Base-by-base conservation (phyloP, 2,329 filamentous ascomycete species). In the Colletotrichum siamense region DNA sequence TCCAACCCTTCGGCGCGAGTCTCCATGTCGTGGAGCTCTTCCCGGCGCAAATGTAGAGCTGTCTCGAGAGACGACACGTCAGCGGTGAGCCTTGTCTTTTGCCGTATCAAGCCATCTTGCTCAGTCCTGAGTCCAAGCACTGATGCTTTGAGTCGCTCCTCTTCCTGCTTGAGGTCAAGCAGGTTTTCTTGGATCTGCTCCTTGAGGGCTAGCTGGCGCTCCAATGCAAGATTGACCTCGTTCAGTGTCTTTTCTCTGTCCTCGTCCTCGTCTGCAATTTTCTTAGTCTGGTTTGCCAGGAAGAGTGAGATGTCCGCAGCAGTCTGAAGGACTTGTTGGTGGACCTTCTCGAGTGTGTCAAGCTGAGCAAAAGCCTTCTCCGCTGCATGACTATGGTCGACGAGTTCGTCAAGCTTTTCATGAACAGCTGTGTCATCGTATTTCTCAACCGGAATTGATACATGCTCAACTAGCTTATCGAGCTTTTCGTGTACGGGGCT, bases 51-150 rank as follows among this genome's bases (percentile, higher is more conserved):
- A 22, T 94, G 92, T 34, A 99, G 90, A 1, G 97, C 96, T 10
- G 95, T 99, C 83, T 99, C 95, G 3, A 99, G 91, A 10, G 95
- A 95, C 7, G 96, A 96, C 1, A 99, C 93, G 79, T 99, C 96
- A 28, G 95, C 95, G 12, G 92, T 92, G 32, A 98, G 89, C 72
- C 94, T 92, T 62, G 93, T 92, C 87, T 96, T 98, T 81, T 98
- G 95, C 73, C 93, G 91, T 15, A 90, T 89, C 71, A 99, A 88
- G 67, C 92, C 92, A 76, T 98, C 95, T 76, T 95, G 92, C 81
- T 97, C 95, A 0, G 87, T 88, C 68, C 91, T 89, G 30, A 96
- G 86, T 10, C 87, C 84, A 24, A 90, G 86, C 26, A 95, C 89
- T 28, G 89, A 89, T 62, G 90, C 87, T 34, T 87, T 88, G 26